Evolutionary conservation across 2,329 filamentous ascomycete genomes (phyloP), one percentile per base, ranked within the genome.

Genomic region (Talaromyces sp.): DNA sequence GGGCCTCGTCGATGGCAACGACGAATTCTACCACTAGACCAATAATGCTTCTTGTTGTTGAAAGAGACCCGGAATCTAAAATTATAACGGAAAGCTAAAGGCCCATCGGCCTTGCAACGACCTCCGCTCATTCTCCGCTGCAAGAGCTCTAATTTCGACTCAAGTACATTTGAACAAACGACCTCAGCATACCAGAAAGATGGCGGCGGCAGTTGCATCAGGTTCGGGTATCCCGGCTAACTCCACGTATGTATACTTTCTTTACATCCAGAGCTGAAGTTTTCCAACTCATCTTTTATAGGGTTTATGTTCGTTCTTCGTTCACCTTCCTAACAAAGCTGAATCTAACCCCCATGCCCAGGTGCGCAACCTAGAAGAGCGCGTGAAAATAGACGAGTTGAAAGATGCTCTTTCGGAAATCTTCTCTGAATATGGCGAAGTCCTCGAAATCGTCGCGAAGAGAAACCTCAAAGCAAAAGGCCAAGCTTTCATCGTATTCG

Each of bases 401-500:
- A 90, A 88, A 66, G 85, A 89, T 67, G 85, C 90, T 0, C 83
- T 99, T 16, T 80, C 78, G 27, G 87, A 88, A 65, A 83, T 98
- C 70, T 98, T 98, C 79, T 87, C 87, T 65, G 91, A 96, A 76
- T 97, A 95, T 76, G 95, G 95, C 65, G 88, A 82, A 61, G 86
- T 96, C 64, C 79, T 96, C 68, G 92, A 96, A 65, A 86, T 96
- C 57, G 85, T 96, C 63, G 91, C 91, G 52, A 96, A 96, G 81
- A 91, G 86, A 66, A 97, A 96, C 75, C 78, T 98, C 33, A 93
- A 91, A 74, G 91, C 92, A 51, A 97, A 96, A 75, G 95, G 95
- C 12, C 95, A 99, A 78, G 95, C 95, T 0, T 99, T 99, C 73
- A 80, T 99, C 56, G 92, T 98, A 53, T 98, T 92, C 74, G 92